A percentile compares a stretch with the other conserved stretches of the same genome.
phyloP scores from a whole-genome alignment of 2,329 filamentous ascomycete species.

The Aaosphaeria pasadenensis region DNA sequence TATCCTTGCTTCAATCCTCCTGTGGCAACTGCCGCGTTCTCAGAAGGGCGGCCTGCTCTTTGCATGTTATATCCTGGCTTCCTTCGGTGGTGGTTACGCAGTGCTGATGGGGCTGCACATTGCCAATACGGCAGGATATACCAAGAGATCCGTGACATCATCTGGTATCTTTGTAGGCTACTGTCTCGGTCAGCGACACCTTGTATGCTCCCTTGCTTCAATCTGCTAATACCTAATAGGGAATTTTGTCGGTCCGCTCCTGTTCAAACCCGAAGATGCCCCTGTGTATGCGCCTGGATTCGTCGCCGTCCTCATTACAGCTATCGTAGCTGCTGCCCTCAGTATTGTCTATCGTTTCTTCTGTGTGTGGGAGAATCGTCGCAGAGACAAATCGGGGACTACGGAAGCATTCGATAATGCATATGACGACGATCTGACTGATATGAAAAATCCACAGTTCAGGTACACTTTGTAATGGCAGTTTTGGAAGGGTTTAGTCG shows the following conservation, averaged over 20 bases:
- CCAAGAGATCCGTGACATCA: conserved; percentile 48
- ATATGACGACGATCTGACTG: conserved; percentile 52
- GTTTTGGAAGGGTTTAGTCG: too few relatives aligned
- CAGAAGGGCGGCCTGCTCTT: conserved; percentile 48
- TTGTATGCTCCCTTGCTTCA: not conserved
- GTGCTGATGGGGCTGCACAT: conserved; percentile 50
- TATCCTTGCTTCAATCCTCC: conserved; percentile 40
- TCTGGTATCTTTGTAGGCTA: conserved; percentile 53
- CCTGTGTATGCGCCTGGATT: conserved; percentile 38
- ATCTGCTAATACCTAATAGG: conserved; percentile 23
- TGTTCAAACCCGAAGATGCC: conserved; percentile 11
- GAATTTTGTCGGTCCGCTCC: conserved; percentile 31
- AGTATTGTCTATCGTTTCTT: conserved; percentile 43
- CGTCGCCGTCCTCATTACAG: conserved; percentile 37
- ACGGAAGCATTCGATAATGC: conserved; percentile 50
- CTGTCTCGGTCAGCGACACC: conserved; percentile 41
- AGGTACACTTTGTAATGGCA: conserved; percentile 9
- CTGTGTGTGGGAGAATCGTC: conserved; percentile 44
- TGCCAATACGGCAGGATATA: conserved; percentile 53
- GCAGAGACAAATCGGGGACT: conserved; percentile 40
- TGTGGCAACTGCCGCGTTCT: conserved; percentile 43
- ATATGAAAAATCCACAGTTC: conserved; percentile 33
- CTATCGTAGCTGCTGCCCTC: conserved; percentile 31
- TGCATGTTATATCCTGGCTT: conserved; percentile 49
- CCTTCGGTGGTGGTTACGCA: conserved; percentile 47